Conservation (phyloP, 1,284 basidiomycete species). For the Stygiomarasmius scandens region DNA sequence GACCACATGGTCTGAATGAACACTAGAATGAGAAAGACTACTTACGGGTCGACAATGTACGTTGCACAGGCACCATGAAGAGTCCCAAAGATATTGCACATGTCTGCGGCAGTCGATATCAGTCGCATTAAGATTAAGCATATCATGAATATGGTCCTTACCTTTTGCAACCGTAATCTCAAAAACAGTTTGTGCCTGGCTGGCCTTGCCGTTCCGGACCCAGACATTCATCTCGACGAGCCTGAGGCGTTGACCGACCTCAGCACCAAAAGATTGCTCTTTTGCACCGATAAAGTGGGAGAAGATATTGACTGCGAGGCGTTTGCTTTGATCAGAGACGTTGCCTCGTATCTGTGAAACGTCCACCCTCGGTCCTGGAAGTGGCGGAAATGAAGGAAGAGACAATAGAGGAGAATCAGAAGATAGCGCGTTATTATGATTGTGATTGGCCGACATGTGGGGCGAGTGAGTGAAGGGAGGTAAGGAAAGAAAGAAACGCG, state of each 20-base stretch:
- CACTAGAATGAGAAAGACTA: not conserved
- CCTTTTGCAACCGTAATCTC: constrained; percentile 43
- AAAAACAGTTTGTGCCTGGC: constrained; percentile 37
- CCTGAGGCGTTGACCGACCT: constrained; percentile 38
- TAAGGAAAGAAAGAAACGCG: not conserved
- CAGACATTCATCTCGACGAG: constrained; percentile 41
- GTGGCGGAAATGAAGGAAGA: not conserved
- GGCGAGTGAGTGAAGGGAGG: not conserved
- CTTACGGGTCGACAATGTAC: constrained; percentile 47
- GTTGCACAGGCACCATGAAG: constrained; percentile 47
- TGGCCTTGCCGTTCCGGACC: constrained; percentile 18
- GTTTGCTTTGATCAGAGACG: constrained; percentile 38
- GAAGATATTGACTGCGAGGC: constrained; percentile 33
- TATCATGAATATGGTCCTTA: constrained; percentile 20
- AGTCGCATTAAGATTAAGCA: not conserved
- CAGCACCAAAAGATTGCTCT: constrained; percentile 36
- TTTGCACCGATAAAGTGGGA: constrained; percentile 37
- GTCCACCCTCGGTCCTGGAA: constrained; percentile 19
- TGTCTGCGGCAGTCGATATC: constrained; percentile 30
- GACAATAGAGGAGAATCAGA: not conserved
- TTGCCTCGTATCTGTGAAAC: constrained; percentile 40
- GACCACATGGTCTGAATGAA: not conserved
- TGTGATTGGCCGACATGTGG: not conserved
- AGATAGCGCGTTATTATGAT: no score
- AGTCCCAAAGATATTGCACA: constrained; percentile 43